Conservation (phyloP, 805 yeast genomes). For the Scheffersomyces stipitis region DNA sequence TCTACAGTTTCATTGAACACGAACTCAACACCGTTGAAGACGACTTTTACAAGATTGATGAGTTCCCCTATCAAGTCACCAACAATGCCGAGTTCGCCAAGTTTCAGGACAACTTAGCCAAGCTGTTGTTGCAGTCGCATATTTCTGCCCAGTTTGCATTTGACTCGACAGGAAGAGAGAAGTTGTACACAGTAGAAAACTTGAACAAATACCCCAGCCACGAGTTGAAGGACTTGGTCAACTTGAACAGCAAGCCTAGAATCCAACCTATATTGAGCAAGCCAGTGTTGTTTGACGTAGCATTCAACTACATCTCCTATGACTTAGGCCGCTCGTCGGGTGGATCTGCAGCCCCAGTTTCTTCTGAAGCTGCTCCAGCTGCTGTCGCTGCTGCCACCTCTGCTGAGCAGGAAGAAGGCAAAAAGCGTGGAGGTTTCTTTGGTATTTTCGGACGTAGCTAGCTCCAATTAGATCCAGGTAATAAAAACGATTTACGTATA, state of each 20-base stretch:
- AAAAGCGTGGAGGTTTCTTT: constrained; percentile 64
- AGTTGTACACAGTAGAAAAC: constrained; percentile 44
- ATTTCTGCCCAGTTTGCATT: constrained; percentile 49
- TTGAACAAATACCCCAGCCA: constrained; percentile 38
- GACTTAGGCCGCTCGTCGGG: constrained; percentile 22
- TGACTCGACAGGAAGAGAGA: constrained; percentile 15
- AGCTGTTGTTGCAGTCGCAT: constrained; percentile 28
- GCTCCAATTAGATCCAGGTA: no score
- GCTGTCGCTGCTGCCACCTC: constrained; percentile 13
- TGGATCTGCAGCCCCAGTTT: constrained; percentile 9
- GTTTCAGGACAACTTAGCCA: constrained; percentile 18
- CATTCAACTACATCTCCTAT: constrained; percentile 74
- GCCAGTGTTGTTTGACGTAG: constrained; percentile 90
- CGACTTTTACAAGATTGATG: constrained; percentile 30
- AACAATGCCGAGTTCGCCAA: constrained; percentile 28
- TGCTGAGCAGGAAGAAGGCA: constrained; percentile 28
- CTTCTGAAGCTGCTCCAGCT: constrained; percentile 10
- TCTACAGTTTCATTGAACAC: constrained; percentile 27
- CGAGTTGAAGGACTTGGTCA: constrained; percentile 19
- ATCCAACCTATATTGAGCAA: constrained; percentile 69
- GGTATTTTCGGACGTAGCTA: constrained; percentile 58
- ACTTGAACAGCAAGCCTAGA: constrained; percentile 16
- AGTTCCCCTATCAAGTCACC: constrained; percentile 45
- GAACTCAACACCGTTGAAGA: constrained; percentile 12
- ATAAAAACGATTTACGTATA: no score